Evolutionary conservation across 2,329 filamentous ascomycete genomes (phyloP).

Genomic region (Verticillium longisporum): DNA sequence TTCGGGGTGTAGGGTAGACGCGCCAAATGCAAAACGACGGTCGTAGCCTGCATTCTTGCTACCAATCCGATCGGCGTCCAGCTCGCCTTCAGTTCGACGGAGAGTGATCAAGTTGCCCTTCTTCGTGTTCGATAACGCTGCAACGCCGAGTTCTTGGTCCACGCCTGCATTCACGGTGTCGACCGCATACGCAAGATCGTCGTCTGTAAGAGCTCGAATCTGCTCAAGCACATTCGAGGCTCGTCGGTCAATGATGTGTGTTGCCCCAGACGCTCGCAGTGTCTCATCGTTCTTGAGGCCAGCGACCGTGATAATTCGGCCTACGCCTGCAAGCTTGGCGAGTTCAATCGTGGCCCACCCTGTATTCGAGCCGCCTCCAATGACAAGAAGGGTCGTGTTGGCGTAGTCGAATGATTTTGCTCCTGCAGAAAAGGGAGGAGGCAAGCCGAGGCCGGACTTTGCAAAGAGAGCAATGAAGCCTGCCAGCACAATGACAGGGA

Average conservation of each 20-base stretch:
- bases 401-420: neutral
- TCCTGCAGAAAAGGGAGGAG: neutral
- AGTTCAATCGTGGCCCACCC: conserved; percentile 1
- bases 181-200: conserved; percentile 1
- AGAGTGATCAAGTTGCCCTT: conserved; percentile 1
- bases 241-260: neutral
- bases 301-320: conserved; percentile 1
- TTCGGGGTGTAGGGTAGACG: neutral
- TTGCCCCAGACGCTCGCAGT: neutral
- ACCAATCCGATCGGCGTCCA: neutral
- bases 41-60: conserved; percentile 1
- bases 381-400: neutral
- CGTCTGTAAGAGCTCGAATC: neutral
- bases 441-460: neutral
- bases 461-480: conserved; percentile 3
- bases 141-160: conserved; percentile 1
- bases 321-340: conserved; percentile 1
- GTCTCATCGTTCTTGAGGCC: neutral
- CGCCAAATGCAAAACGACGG: neutral
- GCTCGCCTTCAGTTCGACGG: conserved; percentile 1
- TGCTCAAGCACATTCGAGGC: neutral
- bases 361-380: conserved; percentile 3
- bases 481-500: conserved; percentile 3
- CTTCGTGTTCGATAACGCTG: conserved; percentile 1
- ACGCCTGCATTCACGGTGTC: conserved; percentile 1